These are phyloP conservation scores for Desmodesmus armatus DNA, from an alignment of 139 green algal species.

Conservation along the genomic window DNA sequence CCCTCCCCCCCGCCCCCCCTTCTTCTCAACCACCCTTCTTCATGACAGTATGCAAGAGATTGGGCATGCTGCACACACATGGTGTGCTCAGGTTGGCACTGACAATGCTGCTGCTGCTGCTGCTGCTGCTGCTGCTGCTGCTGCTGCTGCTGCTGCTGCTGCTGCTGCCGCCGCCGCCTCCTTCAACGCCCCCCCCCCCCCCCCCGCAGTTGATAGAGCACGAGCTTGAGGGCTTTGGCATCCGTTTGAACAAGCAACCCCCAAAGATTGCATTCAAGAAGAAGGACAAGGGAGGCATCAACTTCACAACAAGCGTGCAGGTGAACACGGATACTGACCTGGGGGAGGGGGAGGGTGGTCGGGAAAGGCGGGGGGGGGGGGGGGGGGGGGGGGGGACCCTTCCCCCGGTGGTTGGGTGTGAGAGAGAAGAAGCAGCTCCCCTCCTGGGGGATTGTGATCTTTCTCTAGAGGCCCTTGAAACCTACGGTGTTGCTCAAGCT, in stretches of 20 bases:
- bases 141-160: background rate
- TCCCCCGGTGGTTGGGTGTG: too few species aligned
- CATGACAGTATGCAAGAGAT: too few species aligned
- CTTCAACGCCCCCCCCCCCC: background rate
- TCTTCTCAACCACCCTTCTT: too few species aligned
- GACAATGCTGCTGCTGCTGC: background rate
- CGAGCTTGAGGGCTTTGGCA: slow-evolving; percentile 85
- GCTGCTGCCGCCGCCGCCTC: background rate
- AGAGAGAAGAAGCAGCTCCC: too few species aligned
- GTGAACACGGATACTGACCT: slow-evolving; percentile 82
- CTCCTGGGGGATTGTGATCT: too few species aligned
- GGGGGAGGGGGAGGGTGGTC: slow-evolving; percentile 91
- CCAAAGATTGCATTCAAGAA: slow-evolving; percentile 93
- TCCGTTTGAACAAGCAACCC: slow-evolving; percentile 97
- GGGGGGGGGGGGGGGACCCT: too few species aligned
- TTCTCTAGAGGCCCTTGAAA: too few species aligned
- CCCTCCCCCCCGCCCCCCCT: too few species aligned
- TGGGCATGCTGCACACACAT: background rate
- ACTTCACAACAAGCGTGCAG: slow-evolving; percentile 54
- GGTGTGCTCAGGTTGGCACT: background rate
- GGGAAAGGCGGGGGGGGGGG: too few species aligned
- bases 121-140: slow-evolving; percentile 1
- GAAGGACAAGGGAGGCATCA: slow-evolving; percentile 97
- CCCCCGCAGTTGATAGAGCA: slow-evolving; percentile 66
- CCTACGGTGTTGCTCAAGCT: too few species aligned